These are phyloP conservation scores for Lodderomyces elongisporus DNA, from an alignment of 1,139 yeast species.

Conservation along the genomic window DNA sequence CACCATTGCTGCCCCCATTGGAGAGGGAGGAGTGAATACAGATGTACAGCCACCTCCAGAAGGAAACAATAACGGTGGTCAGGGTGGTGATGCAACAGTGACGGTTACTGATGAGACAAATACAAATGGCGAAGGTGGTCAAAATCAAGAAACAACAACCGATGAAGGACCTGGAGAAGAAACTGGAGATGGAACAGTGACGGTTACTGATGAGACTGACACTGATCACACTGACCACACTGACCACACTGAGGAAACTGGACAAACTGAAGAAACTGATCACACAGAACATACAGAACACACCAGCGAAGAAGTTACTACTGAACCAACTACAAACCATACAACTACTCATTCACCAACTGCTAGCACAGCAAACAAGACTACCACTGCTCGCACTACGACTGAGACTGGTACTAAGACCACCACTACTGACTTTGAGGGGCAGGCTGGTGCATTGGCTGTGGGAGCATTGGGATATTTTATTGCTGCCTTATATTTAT, in stretches of 20 bases:
- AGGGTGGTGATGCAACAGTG: background rate
- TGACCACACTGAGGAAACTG: constrained; percentile 1
- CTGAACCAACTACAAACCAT: background rate
- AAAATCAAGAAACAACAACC: background rate
- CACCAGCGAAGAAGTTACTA: constrained; percentile 1
- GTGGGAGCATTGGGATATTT: constrained; percentile 11
- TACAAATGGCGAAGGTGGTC: background rate
- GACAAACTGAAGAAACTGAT: constrained; percentile 4
- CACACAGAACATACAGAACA: constrained; percentile 2
- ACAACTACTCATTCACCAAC: background rate
- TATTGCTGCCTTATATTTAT: constrained; percentile 5
- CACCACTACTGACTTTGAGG: constrained; percentile 7
- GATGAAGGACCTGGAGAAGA: background rate
- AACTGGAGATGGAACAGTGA: background rate
- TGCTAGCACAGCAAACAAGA: background rate
- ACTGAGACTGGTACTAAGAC: constrained; percentile 4
- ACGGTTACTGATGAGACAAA: too few species aligned
- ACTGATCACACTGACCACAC: constrained; percentile 2
- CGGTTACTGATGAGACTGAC: constrained; percentile 1
- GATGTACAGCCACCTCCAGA: too few species aligned
- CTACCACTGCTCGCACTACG: constrained; percentile 2
- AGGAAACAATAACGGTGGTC: too few species aligned
- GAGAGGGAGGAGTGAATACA: too few species aligned
- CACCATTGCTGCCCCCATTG: too few species aligned
- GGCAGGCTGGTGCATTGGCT: constrained; percentile 7